Conservation (phyloP, 352 stramenopile species). For the Phytophthora colocasiae region DNA sequence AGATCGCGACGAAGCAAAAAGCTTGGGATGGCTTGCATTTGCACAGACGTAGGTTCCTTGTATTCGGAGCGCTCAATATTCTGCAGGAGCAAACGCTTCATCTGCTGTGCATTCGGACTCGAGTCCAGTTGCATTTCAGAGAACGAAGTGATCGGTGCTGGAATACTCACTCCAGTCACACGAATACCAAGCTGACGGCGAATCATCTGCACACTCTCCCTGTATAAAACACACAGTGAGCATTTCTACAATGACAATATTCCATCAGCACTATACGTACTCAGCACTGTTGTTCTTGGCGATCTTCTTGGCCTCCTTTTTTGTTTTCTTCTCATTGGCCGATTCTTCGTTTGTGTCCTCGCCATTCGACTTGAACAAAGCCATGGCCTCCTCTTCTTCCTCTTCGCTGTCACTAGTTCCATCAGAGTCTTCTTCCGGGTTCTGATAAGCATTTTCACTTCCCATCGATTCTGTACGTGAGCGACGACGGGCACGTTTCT, state of each 20-base stretch:
- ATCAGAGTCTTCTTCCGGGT: conserved; percentile 21
- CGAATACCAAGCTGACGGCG: conserved; percentile 85
- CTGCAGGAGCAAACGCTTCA: conserved; percentile 71
- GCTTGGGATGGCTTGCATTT: conserved; percentile 97
- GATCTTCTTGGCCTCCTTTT: conserved; percentile 28
- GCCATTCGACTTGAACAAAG: conserved; percentile 57
- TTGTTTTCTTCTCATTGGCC: conserved; percentile 9
- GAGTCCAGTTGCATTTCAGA: conserved; percentile 65
- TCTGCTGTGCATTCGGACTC: conserved; percentile 54
- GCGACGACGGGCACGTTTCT: conserved; percentile 54
- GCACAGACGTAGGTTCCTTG: conserved; percentile 99
- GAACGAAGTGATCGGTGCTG: conserved; percentile 82
- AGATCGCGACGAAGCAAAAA: conserved; percentile 93
- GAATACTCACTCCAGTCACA: conserved; percentile 69
- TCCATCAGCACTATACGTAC: conserved; percentile 17
- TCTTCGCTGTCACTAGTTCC: conserved; percentile 37
- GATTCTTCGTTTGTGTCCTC: conserved; percentile 19
- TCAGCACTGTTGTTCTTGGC: conserved; percentile 38
- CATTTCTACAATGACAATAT: neutral
- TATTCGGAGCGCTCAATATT: conserved; percentile 93
- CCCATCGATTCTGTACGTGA: conserved; percentile 49
- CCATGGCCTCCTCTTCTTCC: conserved; percentile 46
- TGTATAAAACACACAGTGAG: conserved; percentile 27
- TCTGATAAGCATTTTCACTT: conserved; percentile 22
- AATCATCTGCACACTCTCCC: conserved; percentile 65